Base-by-base conservation (phyloP, 768 basidiomycete species). In the Suillus bovinus region DNA sequence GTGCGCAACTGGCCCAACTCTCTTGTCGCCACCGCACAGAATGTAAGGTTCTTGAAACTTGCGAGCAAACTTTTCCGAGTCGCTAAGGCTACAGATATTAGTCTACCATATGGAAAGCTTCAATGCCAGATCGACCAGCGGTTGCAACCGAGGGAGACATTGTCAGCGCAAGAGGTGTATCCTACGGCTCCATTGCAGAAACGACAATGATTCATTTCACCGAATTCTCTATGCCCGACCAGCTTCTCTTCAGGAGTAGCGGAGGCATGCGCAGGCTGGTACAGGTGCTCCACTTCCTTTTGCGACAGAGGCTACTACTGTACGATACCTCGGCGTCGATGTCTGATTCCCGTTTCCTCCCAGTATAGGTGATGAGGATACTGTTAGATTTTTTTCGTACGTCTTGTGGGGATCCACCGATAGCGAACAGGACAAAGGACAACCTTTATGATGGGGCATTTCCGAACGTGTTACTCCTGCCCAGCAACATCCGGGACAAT, bases 211-310 rank as follows among this genome's bases (percentile, higher is more conserved):
- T n/a, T n/a, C n/a, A n/a, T n/a, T 69, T 69, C 31, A 68, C 66
- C 31, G 69, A 69, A 64, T 63, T 67, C 49, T 60, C 66, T 42
- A 66, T 61, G 14, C 64, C 64, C 8, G 67, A 67, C 13, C 67
- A 67, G 27, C 57, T 68, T 34, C 27, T 68, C 5, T 49, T 46
- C 3, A 69, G 41, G 55, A 60, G 41, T 67, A 68, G 38, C 68
- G 61, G 41, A 42, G 56, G 29, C 63, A 60, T 27, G 61, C 61
- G 36, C 60, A 58, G 42, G 36, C 16, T 29, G 61, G 59, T 10
- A 29, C 55, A 5, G 68, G 68, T 5, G 58, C 57, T 52, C 68
- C 68, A 13, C n/a, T n/a, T n/a, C n/a, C 47, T 33, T 69, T 69
- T 8, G 68, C 56, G 8, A 63, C 68, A 1, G 53, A 62, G 27